Conservation (phyloP, 2,329 filamentous ascomycete species). For the Verticillium dahliae region DNA sequence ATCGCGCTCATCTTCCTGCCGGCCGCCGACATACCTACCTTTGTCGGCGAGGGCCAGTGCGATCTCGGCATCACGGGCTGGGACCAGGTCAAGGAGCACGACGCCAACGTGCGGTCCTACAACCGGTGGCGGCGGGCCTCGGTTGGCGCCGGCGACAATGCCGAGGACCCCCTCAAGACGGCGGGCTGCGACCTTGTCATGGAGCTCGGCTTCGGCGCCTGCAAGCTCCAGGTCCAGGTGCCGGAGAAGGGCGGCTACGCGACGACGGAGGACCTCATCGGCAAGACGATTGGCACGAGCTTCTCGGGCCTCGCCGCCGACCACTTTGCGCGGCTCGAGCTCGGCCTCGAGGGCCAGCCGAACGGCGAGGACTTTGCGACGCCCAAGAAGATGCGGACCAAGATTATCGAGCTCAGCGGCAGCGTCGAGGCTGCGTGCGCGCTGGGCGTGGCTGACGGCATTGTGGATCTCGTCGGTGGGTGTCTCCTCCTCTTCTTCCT, state of each 20-base stretch:
- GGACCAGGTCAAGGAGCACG: constrained; percentile 90
- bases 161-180: constrained; percentile 34
- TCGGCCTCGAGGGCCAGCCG: constrained; percentile 35
- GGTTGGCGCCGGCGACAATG: constrained; percentile 35
- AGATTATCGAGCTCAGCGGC: constrained; percentile 89
- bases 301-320: constrained; percentile 78
- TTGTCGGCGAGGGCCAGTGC: constrained; percentile 89
- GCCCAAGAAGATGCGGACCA: constrained; percentile 62
- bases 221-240: constrained; percentile 95
- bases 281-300: constrained; percentile 91
- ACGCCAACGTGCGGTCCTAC: constrained; percentile 51
- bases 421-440: constrained; percentile 97
- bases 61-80: constrained; percentile 92
- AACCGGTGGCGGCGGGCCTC: constrained; percentile 42
- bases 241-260: constrained; percentile 73
- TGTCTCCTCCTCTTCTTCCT: constrained; percentile 15
- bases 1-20: constrained; percentile 96
- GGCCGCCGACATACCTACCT: constrained; percentile 93
- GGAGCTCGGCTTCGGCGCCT: constrained; percentile 84
- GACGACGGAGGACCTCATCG: constrained; percentile 68
- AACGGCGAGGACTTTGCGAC: constrained; percentile 25
- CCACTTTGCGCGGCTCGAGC: constrained; percentile 78
- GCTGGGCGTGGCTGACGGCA: constrained; percentile 89
- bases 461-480: constrained; percentile 93
- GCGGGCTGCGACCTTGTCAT: constrained; percentile 77